phyloP scores from a whole-genome alignment of 768 basidiomycete genomes.

The Nevesoporus exiguus region DNA sequence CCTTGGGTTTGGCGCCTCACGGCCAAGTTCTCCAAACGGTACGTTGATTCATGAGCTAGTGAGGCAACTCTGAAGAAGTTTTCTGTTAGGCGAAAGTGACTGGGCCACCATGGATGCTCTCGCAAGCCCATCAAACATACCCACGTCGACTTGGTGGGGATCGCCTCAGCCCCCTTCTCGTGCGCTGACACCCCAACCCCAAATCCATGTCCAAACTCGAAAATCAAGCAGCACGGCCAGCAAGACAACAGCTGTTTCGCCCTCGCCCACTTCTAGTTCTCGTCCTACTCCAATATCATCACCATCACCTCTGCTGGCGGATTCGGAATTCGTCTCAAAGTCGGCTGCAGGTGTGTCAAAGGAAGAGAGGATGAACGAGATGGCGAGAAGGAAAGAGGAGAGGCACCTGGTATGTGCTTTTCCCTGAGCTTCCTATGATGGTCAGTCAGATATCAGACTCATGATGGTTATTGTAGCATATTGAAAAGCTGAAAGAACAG shows the following conservation, averaged over 20 bases:
- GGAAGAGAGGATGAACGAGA: conserved; percentile 71
- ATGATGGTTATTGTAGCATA: too few species aligned
- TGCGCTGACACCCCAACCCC: conserved; percentile 21
- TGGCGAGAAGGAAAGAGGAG: conserved; percentile 41
- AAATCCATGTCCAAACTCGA: conserved; percentile 3
- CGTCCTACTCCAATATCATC: conserved; percentile 28
- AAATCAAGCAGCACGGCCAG: neutral
- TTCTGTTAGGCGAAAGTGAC: conserved; percentile 5
- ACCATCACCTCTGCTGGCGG: conserved; percentile 7
- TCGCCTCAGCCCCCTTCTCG: conserved; percentile 17
- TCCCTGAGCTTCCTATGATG: too few species aligned
- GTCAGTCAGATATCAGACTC: too few species aligned
- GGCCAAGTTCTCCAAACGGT: too few species aligned
- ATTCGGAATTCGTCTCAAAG: conserved; percentile 12
- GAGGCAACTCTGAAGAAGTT: too few species aligned
- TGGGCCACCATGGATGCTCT: conserved; percentile 21
- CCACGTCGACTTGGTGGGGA: conserved; percentile 12
- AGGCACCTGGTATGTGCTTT: too few species aligned
- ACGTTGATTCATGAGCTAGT: too few species aligned
- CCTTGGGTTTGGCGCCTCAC: too few species aligned
- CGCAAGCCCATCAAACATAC: neutral
- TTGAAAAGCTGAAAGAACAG: too few species aligned
- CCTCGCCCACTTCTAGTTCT: conserved; percentile 14
- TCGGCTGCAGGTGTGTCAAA: conserved; percentile 60
- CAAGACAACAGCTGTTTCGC: conserved; percentile 7